Conservation (phyloP, 179 eudicot genomes). For the Gypsophila paniculata region DNA sequence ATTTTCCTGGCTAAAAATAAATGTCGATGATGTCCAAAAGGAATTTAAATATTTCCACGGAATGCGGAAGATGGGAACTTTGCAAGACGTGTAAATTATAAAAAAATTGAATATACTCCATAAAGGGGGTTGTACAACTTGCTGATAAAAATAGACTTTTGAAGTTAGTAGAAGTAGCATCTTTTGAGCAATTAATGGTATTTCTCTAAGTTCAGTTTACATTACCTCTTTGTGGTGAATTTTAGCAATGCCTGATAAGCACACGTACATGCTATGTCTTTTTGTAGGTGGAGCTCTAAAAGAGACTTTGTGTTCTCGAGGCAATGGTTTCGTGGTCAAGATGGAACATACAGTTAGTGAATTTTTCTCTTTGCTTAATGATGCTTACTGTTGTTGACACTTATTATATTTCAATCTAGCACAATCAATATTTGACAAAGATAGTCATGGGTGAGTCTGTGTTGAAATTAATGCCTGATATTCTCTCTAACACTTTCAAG, state of each 20-base stretch:
- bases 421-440: neutral
- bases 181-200: slow-evolving; percentile 1
- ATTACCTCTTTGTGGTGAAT: neutral
- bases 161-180: slow-evolving; percentile 5
- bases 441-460: neutral
- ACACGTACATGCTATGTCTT: slow-evolving; percentile 21
- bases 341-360: slow-evolving; percentile 84
- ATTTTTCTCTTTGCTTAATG: slow-evolving; percentile 10
- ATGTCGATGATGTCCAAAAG: neutral
- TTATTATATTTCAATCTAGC: neutral
- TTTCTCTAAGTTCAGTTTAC: slow-evolving; percentile 6
- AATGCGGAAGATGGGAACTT: neutral
- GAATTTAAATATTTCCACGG: neutral
- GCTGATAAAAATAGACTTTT: slow-evolving; percentile 8
- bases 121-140: neutral
- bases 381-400: slow-evolving; percentile 9
- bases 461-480: neutral
- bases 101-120: neutral
- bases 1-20: neutral
- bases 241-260: slow-evolving; percentile 9
- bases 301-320: slow-evolving; percentile 92
- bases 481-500: neutral
- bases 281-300: slow-evolving; percentile 71
- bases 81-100: neutral
- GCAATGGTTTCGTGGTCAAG: slow-evolving; percentile 95